A percentile compares a stretch with the other conserved stretches of the same genome.
phyloP scores from a whole-genome alignment of 345 rosid genomes.

The Eucalyptus pumila region DNA sequence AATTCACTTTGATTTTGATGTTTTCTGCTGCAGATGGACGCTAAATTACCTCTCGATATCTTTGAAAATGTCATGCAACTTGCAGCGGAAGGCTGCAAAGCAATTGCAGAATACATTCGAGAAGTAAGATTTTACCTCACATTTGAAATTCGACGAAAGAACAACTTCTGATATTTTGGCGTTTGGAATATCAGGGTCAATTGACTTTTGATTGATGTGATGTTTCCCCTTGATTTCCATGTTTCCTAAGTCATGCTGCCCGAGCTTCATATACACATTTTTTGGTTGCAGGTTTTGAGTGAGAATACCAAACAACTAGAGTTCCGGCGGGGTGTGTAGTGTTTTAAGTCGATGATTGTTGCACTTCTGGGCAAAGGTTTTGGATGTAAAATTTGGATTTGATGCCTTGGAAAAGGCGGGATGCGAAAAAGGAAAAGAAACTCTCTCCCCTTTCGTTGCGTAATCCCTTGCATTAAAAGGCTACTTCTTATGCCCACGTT shows the following conservation, averaged over 20 bases:
- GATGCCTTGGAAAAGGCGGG: not conserved
- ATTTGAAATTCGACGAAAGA: not conserved
- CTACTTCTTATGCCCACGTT: not conserved
- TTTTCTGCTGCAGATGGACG: constrained; percentile 69
- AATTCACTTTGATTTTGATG: not conserved
- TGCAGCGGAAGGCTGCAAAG: constrained; percentile 84
- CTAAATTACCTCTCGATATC: constrained; percentile 59
- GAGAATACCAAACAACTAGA: constrained; percentile 83
- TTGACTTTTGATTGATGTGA: not conserved
- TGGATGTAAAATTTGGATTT: not conserved
- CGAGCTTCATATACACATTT: not conserved
- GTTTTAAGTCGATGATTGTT: not conserved
- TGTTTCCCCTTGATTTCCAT: not conserved
- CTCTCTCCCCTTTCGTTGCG: not conserved
- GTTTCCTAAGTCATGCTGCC: not conserved
- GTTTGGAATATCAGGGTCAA: not conserved
- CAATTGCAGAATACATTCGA: constrained; percentile 60
- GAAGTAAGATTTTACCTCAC: constrained; percentile 30
- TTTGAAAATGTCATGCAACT: constrained; percentile 86
- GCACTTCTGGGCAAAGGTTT: not conserved
- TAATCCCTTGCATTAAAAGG: not conserved
- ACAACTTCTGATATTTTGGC: not conserved
- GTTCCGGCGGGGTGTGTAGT: constrained; percentile 42
- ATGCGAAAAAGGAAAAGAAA: not conserved
- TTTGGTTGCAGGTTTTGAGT: constrained; percentile 32